A percentile compares a stretch with the other conserved stretches of the same genome.
phyloP scores from a whole-genome alignment of 768 basidiomycete genomes.

The Infundibulicybe gibba region DNA sequence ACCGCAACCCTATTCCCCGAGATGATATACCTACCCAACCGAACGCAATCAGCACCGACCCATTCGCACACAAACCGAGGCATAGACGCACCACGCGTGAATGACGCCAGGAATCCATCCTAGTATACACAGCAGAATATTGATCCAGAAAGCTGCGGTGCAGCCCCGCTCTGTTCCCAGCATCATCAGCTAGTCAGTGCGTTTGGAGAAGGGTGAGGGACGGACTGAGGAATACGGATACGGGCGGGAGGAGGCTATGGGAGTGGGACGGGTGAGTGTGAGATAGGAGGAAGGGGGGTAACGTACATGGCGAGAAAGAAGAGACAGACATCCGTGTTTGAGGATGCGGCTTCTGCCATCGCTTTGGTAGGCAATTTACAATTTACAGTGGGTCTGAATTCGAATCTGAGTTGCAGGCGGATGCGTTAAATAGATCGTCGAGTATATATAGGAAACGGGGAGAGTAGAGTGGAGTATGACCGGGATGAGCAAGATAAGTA shows the following conservation, averaged over 20 bases:
- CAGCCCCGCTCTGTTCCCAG: too few relatives aligned
- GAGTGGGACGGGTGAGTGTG: not conserved
- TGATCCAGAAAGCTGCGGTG: constrained; percentile 29
- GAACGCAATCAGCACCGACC: not conserved
- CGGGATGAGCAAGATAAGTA: too few relatives aligned
- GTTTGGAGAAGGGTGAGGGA: too few relatives aligned
- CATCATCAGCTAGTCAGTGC: too few relatives aligned
- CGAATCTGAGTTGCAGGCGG: too few relatives aligned
- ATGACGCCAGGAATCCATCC: constrained; percentile 52
- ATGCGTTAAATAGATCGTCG: too few relatives aligned
- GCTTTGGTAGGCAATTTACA: too few relatives aligned
- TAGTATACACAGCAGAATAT: constrained; percentile 33
- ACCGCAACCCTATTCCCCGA: constrained; percentile 5
- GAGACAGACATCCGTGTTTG: not conserved
- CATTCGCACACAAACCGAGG: not conserved
- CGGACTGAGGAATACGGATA: too few relatives aligned
- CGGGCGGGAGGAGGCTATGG: too few relatives aligned
- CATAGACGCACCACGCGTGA: constrained; percentile 41
- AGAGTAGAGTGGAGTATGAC: too few relatives aligned
- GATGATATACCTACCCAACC: constrained; percentile 15
- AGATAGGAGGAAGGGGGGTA: not conserved
- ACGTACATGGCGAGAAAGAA: not conserved
- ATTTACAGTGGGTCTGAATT: too few relatives aligned
- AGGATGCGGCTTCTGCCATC: not conserved
- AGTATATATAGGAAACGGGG: too few relatives aligned